phyloP scores from a whole-genome alignment of 768 basidiomycete species.

The Sutorius australiensis region DNA sequence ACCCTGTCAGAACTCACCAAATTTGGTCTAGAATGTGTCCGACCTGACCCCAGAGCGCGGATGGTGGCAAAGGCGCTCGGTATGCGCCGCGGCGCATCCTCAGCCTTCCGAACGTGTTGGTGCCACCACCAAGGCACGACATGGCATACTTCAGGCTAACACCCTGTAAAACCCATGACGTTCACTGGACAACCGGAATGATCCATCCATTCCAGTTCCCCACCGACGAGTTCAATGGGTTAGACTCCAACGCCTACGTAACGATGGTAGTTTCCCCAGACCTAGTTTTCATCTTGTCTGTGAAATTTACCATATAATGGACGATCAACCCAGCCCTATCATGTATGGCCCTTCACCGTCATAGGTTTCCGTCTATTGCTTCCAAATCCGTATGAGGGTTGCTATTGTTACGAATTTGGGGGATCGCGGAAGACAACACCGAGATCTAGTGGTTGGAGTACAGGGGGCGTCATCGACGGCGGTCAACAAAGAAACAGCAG shows the following conservation, averaged over 20 bases:
- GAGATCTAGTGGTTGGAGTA: neutral
- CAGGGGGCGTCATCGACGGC: neutral
- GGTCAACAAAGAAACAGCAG: slow-evolving; percentile 1
- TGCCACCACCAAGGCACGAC: neutral
- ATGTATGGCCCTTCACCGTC: neutral
- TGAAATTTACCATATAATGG: neutral
- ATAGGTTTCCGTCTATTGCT: neutral
- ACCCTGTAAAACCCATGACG: neutral
- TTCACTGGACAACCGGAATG: neutral
- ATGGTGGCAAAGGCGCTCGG: neutral
- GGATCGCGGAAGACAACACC: neutral
- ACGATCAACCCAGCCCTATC: neutral
- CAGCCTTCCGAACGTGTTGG: neutral
- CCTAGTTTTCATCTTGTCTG: slow-evolving; percentile 1
- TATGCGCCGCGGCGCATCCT: neutral
- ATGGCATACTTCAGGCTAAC: neutral
- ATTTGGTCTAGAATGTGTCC: neutral
- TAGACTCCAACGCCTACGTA: slow-evolving; percentile 7
- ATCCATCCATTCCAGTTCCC: neutral
- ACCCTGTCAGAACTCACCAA: neutral
- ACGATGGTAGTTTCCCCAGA: slow-evolving; percentile 9
- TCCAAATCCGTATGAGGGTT: neutral
- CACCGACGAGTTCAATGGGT: neutral
- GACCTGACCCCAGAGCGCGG: neutral
- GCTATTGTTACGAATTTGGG: no score